Base-by-base conservation (phyloP, 495 filamentous ascomycete genomes). In the Geoglossum glabrum region DNA sequence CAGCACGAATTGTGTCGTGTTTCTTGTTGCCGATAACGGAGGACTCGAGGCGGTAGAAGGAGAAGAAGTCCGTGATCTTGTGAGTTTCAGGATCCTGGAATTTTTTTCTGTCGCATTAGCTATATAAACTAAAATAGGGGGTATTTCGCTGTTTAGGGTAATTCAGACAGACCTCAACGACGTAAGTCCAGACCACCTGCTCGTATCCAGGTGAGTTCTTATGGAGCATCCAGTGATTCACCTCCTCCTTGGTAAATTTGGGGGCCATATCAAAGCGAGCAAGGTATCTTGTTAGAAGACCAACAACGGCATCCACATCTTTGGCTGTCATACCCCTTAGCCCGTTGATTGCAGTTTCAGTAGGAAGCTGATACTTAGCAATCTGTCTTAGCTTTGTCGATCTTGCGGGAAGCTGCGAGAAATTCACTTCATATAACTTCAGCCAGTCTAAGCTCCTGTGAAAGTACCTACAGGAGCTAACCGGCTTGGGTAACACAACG, bases 11-110 rank as follows among this genome's bases (percentile, higher is more conserved):
- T 47, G 75, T 70, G 3, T 81, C 74, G 69, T 95, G 79, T 67
- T 90, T 90, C 23, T 76, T 71, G 64, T 85, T 79, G 40, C 80
- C 74, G 57, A 97, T 90, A 51, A 95, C 86, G 1, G 87, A 87
- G 2, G 87, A 94, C 64, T 93, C 87, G n/a, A 98, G 81, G 64
- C 76, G 79, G 71, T 96, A 97, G 71, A 96, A 98, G 15, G 88
- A 95, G 71, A 96, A 82, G 70, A 93, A 96, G 70, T 98, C 92
- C 30, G 86, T 94, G 64, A 98, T 87, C 65, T 88, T 90, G 54
- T 84, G 78, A 26, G 74, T 81, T 25, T 76, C 63, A 9, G 82
- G 72, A 56, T 85, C 76, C 65, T 66, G 9, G 34, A n/a, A n/a
- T n/a, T n/a, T n/a, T n/a, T n/a, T 54, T 45, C 8, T 19, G 13